These are phyloP conservation scores for Citrus inodora DNA, from an alignment of 345 rosid species.

Conservation along the genomic window DNA sequence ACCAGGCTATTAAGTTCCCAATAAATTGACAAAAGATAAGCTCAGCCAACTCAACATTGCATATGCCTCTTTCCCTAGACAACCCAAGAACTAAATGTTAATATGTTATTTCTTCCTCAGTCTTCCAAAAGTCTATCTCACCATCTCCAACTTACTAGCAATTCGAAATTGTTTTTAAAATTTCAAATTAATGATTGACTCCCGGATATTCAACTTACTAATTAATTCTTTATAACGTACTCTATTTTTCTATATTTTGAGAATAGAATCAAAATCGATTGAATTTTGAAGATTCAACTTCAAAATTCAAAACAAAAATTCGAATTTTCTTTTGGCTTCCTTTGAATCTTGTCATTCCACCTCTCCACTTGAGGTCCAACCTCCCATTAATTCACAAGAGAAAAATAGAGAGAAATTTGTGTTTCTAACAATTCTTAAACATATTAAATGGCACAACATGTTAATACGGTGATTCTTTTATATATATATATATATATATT, in stretches of 20 bases:
- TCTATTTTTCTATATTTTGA: too few species aligned
- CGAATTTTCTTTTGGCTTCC: too few species aligned
- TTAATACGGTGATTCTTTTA: neutral
- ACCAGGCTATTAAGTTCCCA: neutral
- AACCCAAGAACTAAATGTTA: neutral
- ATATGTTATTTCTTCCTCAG: neutral
- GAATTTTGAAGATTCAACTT: too few species aligned
- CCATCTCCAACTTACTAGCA: neutral
- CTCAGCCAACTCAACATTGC: neutral
- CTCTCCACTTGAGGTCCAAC: neutral
- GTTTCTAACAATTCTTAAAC: neutral
- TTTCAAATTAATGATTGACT: too few species aligned
- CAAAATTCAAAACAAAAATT: too few species aligned
- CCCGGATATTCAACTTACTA: too few species aligned
- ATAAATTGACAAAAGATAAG: neutral
- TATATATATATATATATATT: neutral
- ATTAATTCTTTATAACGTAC: too few species aligned
- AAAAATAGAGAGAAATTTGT: neutral
- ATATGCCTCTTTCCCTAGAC: neutral
- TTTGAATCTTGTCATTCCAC: neutral
- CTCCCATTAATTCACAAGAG: neutral
- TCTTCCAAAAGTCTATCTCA: neutral
- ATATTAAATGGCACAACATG: neutral
- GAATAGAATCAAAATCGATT: too few species aligned
- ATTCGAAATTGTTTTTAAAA: too few species aligned